Conservation (phyloP, 805 yeast genomes). For the Metschnikowia henanensis region DNA sequence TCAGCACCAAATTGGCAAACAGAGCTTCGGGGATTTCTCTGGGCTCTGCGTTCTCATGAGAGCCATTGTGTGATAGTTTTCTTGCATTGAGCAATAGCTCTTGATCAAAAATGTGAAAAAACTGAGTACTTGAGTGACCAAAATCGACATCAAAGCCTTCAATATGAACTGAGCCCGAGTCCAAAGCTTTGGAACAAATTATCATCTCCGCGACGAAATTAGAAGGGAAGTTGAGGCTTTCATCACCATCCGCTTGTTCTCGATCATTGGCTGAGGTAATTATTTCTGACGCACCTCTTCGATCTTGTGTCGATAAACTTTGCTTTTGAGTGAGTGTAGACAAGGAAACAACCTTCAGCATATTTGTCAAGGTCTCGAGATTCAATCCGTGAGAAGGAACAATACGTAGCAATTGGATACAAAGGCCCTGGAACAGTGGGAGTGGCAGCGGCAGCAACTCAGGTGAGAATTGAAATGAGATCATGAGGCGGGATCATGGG, state of each 20-base stretch:
- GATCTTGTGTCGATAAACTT: neutral
- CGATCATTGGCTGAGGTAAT: neutral
- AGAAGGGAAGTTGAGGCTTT: slow-evolving; percentile 26
- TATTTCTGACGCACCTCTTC: slow-evolving; percentile 2
- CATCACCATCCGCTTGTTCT: neutral
- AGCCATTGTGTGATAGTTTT: slow-evolving; percentile 9
- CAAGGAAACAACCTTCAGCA: neutral
- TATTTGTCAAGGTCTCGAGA: slow-evolving; percentile 25
- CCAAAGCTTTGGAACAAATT: slow-evolving; percentile 49
- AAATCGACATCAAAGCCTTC: slow-evolving; percentile 52
- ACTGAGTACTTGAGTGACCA: slow-evolving; percentile 48
- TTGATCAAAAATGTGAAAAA: slow-evolving; percentile 41
- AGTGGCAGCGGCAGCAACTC: no score
- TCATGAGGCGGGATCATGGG: no score
- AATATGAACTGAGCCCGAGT: slow-evolving; percentile 49
- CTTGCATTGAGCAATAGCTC: slow-evolving; percentile 20
- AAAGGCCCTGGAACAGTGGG: no score
- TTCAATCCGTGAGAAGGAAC: slow-evolving; percentile 27
- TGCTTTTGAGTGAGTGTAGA: slow-evolving; percentile 3
- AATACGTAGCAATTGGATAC: slow-evolving; percentile 50
- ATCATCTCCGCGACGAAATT: slow-evolving; percentile 35
- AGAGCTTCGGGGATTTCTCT: slow-evolving; percentile 16
- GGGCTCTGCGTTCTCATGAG: neutral
- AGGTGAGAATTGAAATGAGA: no score
- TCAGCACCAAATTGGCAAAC: slow-evolving; percentile 26